Evolutionary conservation across 2,329 filamentous ascomycete genomes (phyloP).

Genomic region (Xylariaceae sp.): DNA sequence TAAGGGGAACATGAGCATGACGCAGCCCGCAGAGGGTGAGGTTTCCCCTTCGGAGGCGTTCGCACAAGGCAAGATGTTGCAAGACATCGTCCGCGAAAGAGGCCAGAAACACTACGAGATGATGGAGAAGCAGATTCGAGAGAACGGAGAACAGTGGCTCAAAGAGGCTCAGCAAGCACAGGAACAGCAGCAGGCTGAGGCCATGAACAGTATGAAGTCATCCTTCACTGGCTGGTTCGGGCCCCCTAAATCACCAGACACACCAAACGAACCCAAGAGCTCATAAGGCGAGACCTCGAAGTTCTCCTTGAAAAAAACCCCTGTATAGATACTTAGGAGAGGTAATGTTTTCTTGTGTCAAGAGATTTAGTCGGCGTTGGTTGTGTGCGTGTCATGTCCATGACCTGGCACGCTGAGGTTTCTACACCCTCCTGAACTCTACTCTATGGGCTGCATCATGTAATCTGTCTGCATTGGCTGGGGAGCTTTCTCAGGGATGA

Average conservation of each 20-base stretch:
- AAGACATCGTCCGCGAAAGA: slow-evolving; percentile 90
- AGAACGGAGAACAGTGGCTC: slow-evolving; percentile 94
- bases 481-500: slow-evolving; percentile 10
- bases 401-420: neutral
- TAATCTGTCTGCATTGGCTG: slow-evolving; percentile 18
- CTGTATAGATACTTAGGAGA: slow-evolving; percentile 16
- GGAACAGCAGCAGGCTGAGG: slow-evolving; percentile 89
- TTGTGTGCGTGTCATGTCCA: neutral
- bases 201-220: slow-evolving; percentile 90
- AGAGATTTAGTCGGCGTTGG: slow-evolving; percentile 15
- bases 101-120: slow-evolving; percentile 89
- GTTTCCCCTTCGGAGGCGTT: slow-evolving; percentile 76
- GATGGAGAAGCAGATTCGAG: slow-evolving; percentile 87
- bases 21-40: slow-evolving; percentile 69
- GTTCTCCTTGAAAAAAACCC: neutral
- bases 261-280: slow-evolving; percentile 24
- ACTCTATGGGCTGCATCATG: slow-evolving; percentile 21
- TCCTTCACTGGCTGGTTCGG: slow-evolving; percentile 69
- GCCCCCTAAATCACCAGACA: slow-evolving; percentile 26
- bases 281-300: slow-evolving; percentile 27
- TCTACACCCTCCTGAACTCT: slow-evolving; percentile 20
- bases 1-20: slow-evolving; percentile 71
- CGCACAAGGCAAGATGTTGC: slow-evolving; percentile 94
- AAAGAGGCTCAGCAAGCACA: slow-evolving; percentile 89
- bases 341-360: slow-evolving; percentile 16